Evolutionary conservation across 1,139 yeast species (phyloP).

Genomic region (Candida pseudocylindracea): DNA sequence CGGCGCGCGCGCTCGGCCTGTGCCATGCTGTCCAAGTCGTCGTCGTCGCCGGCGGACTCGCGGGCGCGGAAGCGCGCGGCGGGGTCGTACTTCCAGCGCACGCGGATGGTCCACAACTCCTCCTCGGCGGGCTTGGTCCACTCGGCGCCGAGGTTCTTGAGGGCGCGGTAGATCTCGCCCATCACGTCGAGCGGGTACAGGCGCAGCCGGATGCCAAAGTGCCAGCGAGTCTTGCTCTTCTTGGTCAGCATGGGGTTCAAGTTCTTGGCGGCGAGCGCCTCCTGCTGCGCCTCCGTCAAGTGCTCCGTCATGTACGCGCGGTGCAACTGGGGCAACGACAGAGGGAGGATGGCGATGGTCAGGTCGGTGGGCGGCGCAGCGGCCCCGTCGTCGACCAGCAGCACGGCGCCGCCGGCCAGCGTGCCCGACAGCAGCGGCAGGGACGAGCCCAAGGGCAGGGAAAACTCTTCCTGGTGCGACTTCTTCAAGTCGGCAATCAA

Average conservation of each 20-base stretch:
- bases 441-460: conserved; percentile 13
- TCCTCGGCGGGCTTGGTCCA: conserved; percentile 91
- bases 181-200: conserved; percentile 94
- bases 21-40: too few species aligned
- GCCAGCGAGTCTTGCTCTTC: conserved; percentile 93
- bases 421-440: conserved; percentile 12
- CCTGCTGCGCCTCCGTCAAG: conserved; percentile 10
- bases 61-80: conserved; percentile 3
- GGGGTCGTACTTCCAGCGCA: conserved; percentile 77
- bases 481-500: conserved; percentile 44
- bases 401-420: conserved; percentile 19
- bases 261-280: conserved; percentile 19
- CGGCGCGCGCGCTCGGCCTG: neutral
- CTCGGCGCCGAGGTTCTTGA: conserved; percentile 86
- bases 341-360: conserved; percentile 81
- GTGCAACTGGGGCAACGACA: conserved; percentile 86
- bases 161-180: conserved; percentile 95
- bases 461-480: conserved; percentile 25
- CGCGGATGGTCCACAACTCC: conserved; percentile 91
- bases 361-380: conserved; percentile 21
- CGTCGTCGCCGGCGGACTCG: too few species aligned
- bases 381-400: conserved; percentile 26
- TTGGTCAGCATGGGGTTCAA: conserved; percentile 43
- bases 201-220: conserved; percentile 90
- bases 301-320: conserved; percentile 75